Evolutionary conservation across 2,329 filamentous ascomycete genomes (phyloP), one percentile per base, ranked within the genome.

Genomic region (Neophaeococcomyces mojaviensis): DNA sequence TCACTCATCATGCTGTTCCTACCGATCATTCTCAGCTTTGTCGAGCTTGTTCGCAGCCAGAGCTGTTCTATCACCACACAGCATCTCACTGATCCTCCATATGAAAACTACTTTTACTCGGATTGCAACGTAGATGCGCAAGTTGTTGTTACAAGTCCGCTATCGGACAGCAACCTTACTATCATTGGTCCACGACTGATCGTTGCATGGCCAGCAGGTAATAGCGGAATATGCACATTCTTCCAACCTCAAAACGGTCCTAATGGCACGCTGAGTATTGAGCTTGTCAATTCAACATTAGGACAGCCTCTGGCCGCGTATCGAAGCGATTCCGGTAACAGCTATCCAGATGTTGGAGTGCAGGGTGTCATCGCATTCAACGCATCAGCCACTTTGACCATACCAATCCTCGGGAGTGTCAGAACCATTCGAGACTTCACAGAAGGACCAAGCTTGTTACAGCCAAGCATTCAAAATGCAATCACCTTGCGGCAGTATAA

Each of bases 101-200:
- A 82, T 49, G 68, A 78, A 32, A 82, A 83, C 55, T 81, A 78
- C 61, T 81, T 84, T 62, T 78, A 80, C 53, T 81, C 78, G 0
- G 79, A 83, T 56, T 82, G 78, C 59, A 69, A 79, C 50, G 69
- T 72, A 1, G 71, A 74, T 28, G 70, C 71, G 4, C 79, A 83
- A 52, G 76, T 79, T 13, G 72, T 84, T 0, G 64, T 83, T 0
- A 82, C 78, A 0, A 80, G 69, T 48, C 79, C 79, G 12, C 59
- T 73, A 0, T 55, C 68, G 1, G 67, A 71, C 13, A 79, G 73
- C 46, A 70, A 81, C 53, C 62, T 80, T 1, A 70, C 65, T 1
- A 64, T 78, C 28, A 76, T 81, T 49, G 67, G 70, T 0, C 78
- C 79, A 7, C 68, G 79, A n/a, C 60, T 84, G 18, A 66, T 81